A percentile compares a stretch with the other conserved stretches of the same genome.
These are phyloP conservation scores for Ascodesmis nigricans DNA, from an alignment of 495 filamentous ascomycete genomes.

Conservation along the genomic window DNA sequence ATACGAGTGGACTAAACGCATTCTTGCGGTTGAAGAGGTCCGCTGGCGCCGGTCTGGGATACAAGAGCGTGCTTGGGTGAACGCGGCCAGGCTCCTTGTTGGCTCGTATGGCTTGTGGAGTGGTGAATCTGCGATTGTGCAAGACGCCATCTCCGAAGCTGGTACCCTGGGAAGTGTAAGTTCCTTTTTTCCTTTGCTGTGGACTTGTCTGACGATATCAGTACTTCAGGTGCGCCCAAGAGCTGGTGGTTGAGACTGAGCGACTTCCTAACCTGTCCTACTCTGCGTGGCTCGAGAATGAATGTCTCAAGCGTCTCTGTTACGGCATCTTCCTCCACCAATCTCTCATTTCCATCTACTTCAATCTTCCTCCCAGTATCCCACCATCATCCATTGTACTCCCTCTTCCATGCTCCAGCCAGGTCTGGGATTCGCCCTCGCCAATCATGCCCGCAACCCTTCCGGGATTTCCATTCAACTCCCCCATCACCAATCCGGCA, in stretches of 20 bases:
- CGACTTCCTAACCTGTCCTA: not conserved
- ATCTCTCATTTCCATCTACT: slow-evolving; percentile 31
- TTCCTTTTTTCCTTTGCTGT: not conserved
- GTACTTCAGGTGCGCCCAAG: slow-evolving; percentile 4
- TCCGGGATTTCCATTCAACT: slow-evolving; percentile 1
- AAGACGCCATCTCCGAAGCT: slow-evolving; percentile 1
- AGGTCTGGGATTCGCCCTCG: not conserved
- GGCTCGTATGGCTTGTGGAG: slow-evolving; percentile 4
- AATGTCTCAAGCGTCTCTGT: slow-evolving; percentile 5
- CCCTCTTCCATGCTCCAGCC: not conserved
- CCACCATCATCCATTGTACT: slow-evolving; percentile 15
- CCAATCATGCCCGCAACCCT: not conserved
- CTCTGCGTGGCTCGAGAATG: slow-evolving; percentile 3
- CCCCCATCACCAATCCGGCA: not conserved
- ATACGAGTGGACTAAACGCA: slow-evolving; percentile 6
- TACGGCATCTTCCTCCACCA: slow-evolving; percentile 25
- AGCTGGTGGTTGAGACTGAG: not conserved
- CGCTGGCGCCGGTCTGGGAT: slow-evolving; percentile 1
- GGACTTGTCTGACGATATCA: not conserved
- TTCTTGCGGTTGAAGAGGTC: slow-evolving; percentile 5
- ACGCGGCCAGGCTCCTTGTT: slow-evolving; percentile 2
- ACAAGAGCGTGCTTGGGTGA: slow-evolving; percentile 1
- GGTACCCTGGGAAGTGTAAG: not conserved
- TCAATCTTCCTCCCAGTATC: slow-evolving; percentile 31
- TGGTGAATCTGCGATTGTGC: not conserved